Conservation (phyloP, 2,329 filamentous ascomycete species). For the Colletotrichum sp. region DNA sequence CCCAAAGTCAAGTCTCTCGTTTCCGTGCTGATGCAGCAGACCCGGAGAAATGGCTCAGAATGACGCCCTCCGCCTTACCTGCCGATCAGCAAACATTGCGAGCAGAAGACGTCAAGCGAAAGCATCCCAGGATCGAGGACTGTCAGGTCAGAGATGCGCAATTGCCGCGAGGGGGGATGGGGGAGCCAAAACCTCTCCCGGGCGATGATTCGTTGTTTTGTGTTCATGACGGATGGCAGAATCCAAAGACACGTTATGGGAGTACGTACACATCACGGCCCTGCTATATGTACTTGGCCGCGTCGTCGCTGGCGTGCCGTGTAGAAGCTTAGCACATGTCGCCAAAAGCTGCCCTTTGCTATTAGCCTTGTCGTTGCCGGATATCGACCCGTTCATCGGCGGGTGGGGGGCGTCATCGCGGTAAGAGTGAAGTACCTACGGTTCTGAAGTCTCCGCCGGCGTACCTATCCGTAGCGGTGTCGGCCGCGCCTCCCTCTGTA, state of each 20-base stretch:
- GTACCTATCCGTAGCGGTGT: background rate
- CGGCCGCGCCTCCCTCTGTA: background rate
- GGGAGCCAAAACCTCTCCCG: background rate
- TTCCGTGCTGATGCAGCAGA: background rate
- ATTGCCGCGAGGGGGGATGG: background rate
- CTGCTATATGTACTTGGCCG: background rate
- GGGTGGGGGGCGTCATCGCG: background rate
- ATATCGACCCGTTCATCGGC: background rate
- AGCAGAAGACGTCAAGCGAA: slow-evolving; percentile 10
- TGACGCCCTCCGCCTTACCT: background rate
- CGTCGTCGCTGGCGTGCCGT: background rate
- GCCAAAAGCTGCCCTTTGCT: background rate
- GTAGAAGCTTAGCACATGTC: slow-evolving; percentile 14
- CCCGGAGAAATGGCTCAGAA: background rate
- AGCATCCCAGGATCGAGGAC: background rate
- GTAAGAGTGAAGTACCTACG: background rate
- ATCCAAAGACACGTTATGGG: background rate
- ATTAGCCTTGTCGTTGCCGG: background rate
- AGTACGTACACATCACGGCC: background rate
- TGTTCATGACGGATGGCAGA: background rate
- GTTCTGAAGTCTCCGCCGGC: background rate
- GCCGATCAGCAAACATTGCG: slow-evolving; percentile 4
- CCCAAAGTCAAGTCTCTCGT: background rate
- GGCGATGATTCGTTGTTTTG: background rate
- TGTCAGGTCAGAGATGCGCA: slow-evolving; percentile 11